Base-by-base conservation (phyloP, 2,329 filamentous ascomycete genomes). In the Cercospora beticola region DNA sequence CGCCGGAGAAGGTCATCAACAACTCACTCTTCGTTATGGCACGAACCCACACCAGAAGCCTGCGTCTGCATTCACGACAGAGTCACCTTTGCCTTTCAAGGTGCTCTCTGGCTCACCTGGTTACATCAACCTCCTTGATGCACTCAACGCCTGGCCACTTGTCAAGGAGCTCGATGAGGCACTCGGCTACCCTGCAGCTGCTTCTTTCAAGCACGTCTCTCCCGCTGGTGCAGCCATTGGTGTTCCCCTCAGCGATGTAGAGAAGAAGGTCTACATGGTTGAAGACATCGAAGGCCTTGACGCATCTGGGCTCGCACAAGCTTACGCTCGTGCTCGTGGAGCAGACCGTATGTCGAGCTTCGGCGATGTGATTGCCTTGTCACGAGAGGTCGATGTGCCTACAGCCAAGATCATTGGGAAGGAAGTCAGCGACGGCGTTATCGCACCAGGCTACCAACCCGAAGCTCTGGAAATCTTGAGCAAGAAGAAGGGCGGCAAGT, bases 301-400 rank as follows among this genome's bases (percentile, higher is more conserved):
- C 81, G 87, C 87, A 58, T 98, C 94, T 8, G 86, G 86, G 54
- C 88, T 98, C 33, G 95, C 95, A 26, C 94, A 97, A 83, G 95
- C 95, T 46, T 99, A 99, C 78, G 94, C 95, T 68, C 92, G 95
- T 79, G 95, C 95, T 66, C 90, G 95, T 78, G 95, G 95, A 73
- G 94, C 95, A 60, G 95, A 99, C 83, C 92, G 95, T 76, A 98
- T 98, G 95, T 97, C 93, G 82, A 97, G 92, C 84, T 99, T 98
- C 78, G 95, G 95, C 72, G 95, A 99, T 81, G 87, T 98, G 80
- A 96, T 98, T 79, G 95, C 94, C 52, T 88, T 98, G 33, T 97
- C 93, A 73, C 92, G 97, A 78, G 83, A 93, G 65, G 94, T 97
- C 67, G 95, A 99, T 80, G 86, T 96, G 0, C 89, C 93, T 46